Evolutionary conservation across 2,329 filamentous ascomycete genomes (phyloP), one percentile per base, ranked within the genome.

Genomic region (Beauveria sp.): DNA sequence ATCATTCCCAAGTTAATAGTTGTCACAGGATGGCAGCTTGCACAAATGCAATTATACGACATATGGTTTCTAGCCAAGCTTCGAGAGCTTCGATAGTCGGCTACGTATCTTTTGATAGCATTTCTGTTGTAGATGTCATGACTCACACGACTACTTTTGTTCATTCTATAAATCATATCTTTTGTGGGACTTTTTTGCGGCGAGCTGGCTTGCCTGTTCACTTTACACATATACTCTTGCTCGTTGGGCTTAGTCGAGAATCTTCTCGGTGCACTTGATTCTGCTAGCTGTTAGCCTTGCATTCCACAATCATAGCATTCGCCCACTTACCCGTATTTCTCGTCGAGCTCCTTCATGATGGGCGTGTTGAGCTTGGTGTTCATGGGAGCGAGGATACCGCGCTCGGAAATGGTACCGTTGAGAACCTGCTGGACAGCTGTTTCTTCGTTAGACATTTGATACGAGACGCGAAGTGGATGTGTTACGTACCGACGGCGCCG

Each of bases 401-500:
- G 88, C 73, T 90, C 82, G 52, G 77, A 81, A 64, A 92, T 85
- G 3, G 85, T 89, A 20, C 89, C 89, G 72, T 91, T 81, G 44
- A 93, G 82, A 26, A 94, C 88, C 78, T 88, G 84, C 80, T 90
- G 82, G 64, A 92, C 89, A 50, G 91, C 91, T 61, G 90, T 84
- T 64, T 24, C 80, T 86, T 34, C 43, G 43, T 62, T 58, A 61
- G 67, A 5, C 2, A 48, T 26, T 26, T 22, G 20, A 18, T 6
- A 12, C 22, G 16, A 41, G 26, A 10, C 14, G 37, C 26, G 22
- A 26, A 14, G 14, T 30, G 18, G 18, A 14, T 20, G 22, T 50
- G 37, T 2, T 44, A 65, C 64, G 26, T 63, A 62, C 63, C 65
- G 26, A 77, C 75, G 55, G 71, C 76, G 62, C 76, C 78, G 5